A percentile compares a stretch with the other conserved stretches of the same genome.
Conservation (phyloP, 805 yeast species). For the Cyberlindnera amylophila region DNA sequence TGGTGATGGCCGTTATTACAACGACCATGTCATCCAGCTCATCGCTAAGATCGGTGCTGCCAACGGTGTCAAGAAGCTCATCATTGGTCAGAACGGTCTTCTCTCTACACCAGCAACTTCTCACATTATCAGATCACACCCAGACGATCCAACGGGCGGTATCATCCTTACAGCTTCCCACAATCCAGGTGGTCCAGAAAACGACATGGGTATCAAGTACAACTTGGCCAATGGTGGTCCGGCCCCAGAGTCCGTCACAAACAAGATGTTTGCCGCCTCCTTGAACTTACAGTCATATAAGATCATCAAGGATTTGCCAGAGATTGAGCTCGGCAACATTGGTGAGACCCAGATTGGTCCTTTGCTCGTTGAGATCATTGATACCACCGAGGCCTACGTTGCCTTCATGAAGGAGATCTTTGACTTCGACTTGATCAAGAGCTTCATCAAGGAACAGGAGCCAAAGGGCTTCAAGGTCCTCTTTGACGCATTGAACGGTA, state of each 20-base stretch:
- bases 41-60: slow-evolving; percentile 86
- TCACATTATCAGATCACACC: slow-evolving; percentile 74
- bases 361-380: slow-evolving; percentile 75
- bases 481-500: slow-evolving; percentile 91
- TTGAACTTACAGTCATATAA: slow-evolving; percentile 57
- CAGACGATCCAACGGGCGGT: slow-evolving; percentile 73
- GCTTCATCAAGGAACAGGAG: slow-evolving; percentile 54
- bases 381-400: slow-evolving; percentile 76
- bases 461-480: slow-evolving; percentile 57
- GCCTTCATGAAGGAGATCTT: slow-evolving; percentile 77
- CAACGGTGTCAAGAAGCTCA: slow-evolving; percentile 80
- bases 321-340: slow-evolving; percentile 56
- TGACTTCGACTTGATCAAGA: slow-evolving; percentile 77
- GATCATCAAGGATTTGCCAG: slow-evolving; percentile 52
- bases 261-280: slow-evolving; percentile 75
- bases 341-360: slow-evolving; percentile 56
- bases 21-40: slow-evolving; percentile 72
- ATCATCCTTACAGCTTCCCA: slow-evolving; percentile 95
- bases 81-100: slow-evolving; percentile 84
- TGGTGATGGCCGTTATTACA: slow-evolving; percentile 95
- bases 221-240: slow-evolving; percentile 96
- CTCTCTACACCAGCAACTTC: slow-evolving; percentile 96
- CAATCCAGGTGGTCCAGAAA: slow-evolving; percentile 94
- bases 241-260: slow-evolving; percentile 92
- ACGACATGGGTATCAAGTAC: slow-evolving; percentile 94